phyloP scores from a whole-genome alignment of 768 basidiomycete species.

The Xerocomellus chrysenteron region DNA sequence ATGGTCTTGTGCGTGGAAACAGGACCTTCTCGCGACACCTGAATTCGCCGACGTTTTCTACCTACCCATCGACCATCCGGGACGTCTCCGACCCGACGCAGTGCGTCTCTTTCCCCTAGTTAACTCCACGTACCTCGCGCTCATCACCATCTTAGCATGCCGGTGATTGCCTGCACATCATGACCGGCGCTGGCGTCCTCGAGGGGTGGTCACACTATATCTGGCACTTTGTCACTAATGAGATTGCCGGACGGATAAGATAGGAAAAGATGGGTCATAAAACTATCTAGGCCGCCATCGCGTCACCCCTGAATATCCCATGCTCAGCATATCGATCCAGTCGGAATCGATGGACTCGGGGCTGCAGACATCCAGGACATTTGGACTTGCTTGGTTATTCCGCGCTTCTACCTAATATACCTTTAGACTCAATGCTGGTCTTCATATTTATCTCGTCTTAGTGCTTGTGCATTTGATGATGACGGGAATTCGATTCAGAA shows the following conservation, averaged over 20 bases:
- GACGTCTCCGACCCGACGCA: slow-evolving; percentile 61
- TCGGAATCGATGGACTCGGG: neutral
- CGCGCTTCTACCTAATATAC: neutral
- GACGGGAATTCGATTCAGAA: neutral
- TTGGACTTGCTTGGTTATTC: neutral
- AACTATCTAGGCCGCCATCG: neutral
- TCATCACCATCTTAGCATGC: slow-evolving; percentile 34
- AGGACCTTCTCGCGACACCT: slow-evolving; percentile 43
- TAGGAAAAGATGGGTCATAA: neutral
- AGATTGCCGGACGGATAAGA: slow-evolving; percentile 31
- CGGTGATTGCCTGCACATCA: slow-evolving; percentile 48
- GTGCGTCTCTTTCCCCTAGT: slow-evolving; percentile 36
- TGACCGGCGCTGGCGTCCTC: slow-evolving; percentile 46
- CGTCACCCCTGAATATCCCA: neutral
- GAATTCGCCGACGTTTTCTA: slow-evolving; percentile 57
- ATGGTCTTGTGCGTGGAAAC: neutral
- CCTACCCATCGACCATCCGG: slow-evolving; percentile 61
- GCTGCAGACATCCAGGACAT: neutral
- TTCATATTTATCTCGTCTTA: neutral
- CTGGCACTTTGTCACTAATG: slow-evolving; percentile 46
- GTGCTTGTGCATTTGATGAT: neutral
- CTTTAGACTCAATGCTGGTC: neutral
- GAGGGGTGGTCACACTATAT: slow-evolving; percentile 55
- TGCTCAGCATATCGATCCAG: neutral
- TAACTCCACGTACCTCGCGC: neutral